Base-by-base conservation (phyloP, 306 rosid genomes). In the Crataegus laevigata region DNA sequence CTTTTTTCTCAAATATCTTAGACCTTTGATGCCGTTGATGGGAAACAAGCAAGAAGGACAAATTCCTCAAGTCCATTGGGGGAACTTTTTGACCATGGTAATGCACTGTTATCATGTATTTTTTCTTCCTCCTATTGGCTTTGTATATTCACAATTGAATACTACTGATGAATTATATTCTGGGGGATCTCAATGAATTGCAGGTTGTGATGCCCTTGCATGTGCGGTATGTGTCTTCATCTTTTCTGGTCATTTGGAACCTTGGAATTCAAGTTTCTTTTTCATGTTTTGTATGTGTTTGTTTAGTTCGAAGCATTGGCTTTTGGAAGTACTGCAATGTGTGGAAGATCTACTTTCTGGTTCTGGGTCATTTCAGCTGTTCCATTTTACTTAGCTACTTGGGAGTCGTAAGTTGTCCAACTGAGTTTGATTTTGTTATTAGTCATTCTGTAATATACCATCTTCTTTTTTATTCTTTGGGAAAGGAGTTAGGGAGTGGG, bases 1-100 rank as follows among this genome's bases (percentile, higher is more conserved):
- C 58, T 66, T 61, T 61, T 62, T 57, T 69, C 62, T 25, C 51
- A 55, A 71, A 25, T 71, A 52, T 83, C 68, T 71, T 75, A 96
- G 98, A 90, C 99, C 72, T 92, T 96, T 88, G 99, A 96, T 82
- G 98, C 97, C 72, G 98, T 92, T 83, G 99, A 96, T 81, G 99
- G 98, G 76, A 96, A 96, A 85, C 99, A 96, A 96, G 98, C 99
- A 60, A 82, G 99, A 69, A 88, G 98, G 60, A 96, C 99, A 72
- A 92, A 71, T 85, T 96, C 99, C 82, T 90, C 98, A 2, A 96
- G 99, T 78, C 99, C 99, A 67, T 73, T 96, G 58, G 99, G 99
- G 77, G 99, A 92, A 88, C 91, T 92, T 72, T 96, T 96, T 77
- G 99, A 92, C 81, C 98, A 96, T 82, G 98, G 99, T 96, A 77